Evolutionary conservation across 257 asterid species (phyloP).

Genomic region (Coffea canephora): DNA sequence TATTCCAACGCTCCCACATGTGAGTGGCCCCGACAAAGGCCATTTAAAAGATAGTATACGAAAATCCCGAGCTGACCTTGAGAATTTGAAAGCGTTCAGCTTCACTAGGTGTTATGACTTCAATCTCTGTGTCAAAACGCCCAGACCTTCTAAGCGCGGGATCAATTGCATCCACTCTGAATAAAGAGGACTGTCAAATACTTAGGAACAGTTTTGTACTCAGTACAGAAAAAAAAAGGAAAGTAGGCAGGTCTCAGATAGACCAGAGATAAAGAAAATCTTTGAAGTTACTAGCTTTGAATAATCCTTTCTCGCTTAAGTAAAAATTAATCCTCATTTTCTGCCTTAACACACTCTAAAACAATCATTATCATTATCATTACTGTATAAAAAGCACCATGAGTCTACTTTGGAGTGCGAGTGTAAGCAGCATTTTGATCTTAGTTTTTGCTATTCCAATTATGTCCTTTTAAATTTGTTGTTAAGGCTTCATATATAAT

Average conservation of each 20-base stretch:
- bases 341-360: neutral
- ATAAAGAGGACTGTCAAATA: constrained; percentile 14
- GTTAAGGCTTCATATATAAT: no score
- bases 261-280: no score
- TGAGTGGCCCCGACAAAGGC: neutral
- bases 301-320: neutral
- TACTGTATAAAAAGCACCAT: no score
- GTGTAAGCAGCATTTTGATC: no score
- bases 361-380: neutral
- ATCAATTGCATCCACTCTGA: constrained; percentile 81
- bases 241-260: neutral
- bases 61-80: constrained; percentile 33
- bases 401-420: constrained; percentile 19
- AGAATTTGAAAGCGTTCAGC: constrained; percentile 78
- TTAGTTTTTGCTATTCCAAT: no score
- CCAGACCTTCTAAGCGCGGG: constrained; percentile 94
- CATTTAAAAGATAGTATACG: neutral
- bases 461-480: no score
- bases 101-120: constrained; percentile 86
- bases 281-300: neutral
- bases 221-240: neutral
- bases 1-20: neutral
- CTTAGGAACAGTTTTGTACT: neutral
- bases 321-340: neutral
- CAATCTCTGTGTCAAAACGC: constrained; percentile 94